These are phyloP conservation scores for Diaporthe aspalathi DNA, from an alignment of 2,329 filamentous ascomycete genomes.

Conservation along the genomic window DNA sequence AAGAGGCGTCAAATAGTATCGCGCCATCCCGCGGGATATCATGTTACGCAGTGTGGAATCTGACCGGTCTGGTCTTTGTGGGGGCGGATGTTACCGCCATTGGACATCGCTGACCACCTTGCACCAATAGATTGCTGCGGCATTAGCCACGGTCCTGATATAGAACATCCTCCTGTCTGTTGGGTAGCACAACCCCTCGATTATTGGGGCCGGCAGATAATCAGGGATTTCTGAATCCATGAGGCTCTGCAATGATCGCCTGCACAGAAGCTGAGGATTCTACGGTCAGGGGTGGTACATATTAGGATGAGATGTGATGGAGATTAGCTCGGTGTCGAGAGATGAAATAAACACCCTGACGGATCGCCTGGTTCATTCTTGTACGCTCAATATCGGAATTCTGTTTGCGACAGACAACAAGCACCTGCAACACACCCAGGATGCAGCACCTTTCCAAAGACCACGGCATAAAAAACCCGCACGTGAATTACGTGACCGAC, in stretches of 20 bases:
- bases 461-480: background rate
- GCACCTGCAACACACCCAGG: background rate
- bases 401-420: background rate
- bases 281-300: background rate
- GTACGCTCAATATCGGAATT: background rate
- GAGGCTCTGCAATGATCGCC: background rate
- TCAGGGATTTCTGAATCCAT: background rate
- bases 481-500: background rate
- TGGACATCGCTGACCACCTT: background rate
- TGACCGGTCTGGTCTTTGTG: background rate
- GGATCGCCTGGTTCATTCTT: background rate
- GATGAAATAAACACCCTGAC: background rate
- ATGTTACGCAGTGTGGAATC: background rate
- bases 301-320: background rate
- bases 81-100: background rate
- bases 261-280: background rate
- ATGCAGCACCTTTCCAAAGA: constrained; percentile 1
- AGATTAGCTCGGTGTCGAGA: background rate
- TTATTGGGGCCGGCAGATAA: background rate
- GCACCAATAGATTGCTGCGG: background rate
- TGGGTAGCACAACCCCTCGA: background rate
- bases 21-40: background rate
- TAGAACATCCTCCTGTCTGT: background rate
- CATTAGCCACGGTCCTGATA: background rate
- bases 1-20: background rate